Conservation (phyloP, 2,329 filamentous ascomycete genomes). For the Microcyclospora pomicola region DNA sequence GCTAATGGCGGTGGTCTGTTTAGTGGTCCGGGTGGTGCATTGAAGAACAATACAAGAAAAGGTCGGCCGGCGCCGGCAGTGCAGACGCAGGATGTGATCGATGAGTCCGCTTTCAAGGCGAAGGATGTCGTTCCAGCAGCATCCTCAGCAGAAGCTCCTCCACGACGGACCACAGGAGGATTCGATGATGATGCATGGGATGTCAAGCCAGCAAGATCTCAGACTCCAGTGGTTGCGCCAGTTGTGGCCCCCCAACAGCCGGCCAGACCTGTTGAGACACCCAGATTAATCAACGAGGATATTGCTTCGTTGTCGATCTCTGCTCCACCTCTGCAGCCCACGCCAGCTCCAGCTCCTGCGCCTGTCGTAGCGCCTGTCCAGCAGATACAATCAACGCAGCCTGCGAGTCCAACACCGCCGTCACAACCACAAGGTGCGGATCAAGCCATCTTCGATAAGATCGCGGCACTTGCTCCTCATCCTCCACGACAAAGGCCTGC, state of each 20-base stretch:
- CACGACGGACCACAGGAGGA: constrained; percentile 37
- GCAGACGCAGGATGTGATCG: constrained; percentile 71
- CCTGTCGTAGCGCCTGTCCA: constrained; percentile 24
- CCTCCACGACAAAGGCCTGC: constrained; percentile 52
- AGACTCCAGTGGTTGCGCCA: constrained; percentile 28
- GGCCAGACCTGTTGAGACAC: constrained; percentile 24
- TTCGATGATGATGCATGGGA: constrained; percentile 98
- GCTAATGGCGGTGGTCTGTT: constrained; percentile 56
- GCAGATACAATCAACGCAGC: constrained; percentile 23
- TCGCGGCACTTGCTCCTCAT: constrained; percentile 21
- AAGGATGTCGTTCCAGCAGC: constrained; percentile 31
- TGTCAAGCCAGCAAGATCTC: constrained; percentile 64
- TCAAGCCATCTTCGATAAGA: constrained; percentile 38
- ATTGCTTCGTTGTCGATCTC: constrained; percentile 56
- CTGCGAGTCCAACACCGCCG: constrained; percentile 25
- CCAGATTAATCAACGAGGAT: constrained; percentile 50
- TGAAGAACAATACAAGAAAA: constrained; percentile 91
- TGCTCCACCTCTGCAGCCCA: constrained; percentile 42
- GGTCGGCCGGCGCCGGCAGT: constrained; percentile 77
- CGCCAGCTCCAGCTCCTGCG: constrained; percentile 25
- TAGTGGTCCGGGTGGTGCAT: constrained; percentile 76
- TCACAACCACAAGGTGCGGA: constrained; percentile 27
- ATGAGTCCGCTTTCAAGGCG: constrained; percentile 69
- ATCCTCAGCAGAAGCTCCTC: too few relatives aligned
- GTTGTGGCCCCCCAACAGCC: constrained; percentile 13